A percentile compares a stretch with the other conserved stretches of the same genome.
Conservation (phyloP, 805 yeast species). For the Cyberlindnera americana region DNA sequence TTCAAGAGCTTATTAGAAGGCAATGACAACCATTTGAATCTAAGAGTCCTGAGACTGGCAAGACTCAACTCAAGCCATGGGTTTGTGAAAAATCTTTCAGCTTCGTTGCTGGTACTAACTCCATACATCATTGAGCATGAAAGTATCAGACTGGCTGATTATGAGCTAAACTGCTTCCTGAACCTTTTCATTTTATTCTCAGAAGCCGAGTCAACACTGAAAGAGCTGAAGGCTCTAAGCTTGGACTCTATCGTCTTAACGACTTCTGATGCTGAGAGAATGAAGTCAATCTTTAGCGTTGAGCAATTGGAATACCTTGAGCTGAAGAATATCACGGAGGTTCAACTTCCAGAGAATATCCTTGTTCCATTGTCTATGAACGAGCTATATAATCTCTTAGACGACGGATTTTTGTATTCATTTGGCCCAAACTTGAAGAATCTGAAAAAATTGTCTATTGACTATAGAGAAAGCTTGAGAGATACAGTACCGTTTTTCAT, state of each 20-base stretch:
- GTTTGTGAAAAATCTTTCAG: conserved; percentile 16
- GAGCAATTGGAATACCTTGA: conserved; percentile 28
- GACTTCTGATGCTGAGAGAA: conserved; percentile 16
- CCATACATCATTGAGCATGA: conserved; percentile 19
- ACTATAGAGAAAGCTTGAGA: conserved; percentile 38
- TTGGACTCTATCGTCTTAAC: conserved; percentile 19
- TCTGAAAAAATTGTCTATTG: conserved; percentile 33
- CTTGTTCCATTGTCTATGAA: conserved; percentile 10
- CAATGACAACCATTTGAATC: conserved; percentile 4
- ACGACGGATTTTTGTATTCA: conserved; percentile 27
- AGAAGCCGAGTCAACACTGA: background rate
- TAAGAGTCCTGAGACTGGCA: conserved; percentile 16
- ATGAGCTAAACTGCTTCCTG: conserved; percentile 16
- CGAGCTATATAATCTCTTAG: conserved; percentile 15
- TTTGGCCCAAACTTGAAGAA: conserved; percentile 28
- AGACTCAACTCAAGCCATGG: conserved; percentile 16
- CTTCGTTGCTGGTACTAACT: conserved; percentile 20
- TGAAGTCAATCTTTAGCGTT: conserved; percentile 11
- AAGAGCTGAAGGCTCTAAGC: conserved; percentile 9
- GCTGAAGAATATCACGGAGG: conserved; percentile 36
- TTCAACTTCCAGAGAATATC: conserved; percentile 24
- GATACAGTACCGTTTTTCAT: conserved; percentile 41
- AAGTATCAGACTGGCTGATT: conserved; percentile 13
- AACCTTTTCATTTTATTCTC: conserved; percentile 10
- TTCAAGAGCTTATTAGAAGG: conserved; percentile 18